A percentile compares a stretch with the other conserved stretches of the same genome.
phyloP scores from a whole-genome alignment of 495 filamentous ascomycete genomes.

The Aspergillus kassunensis region DNA sequence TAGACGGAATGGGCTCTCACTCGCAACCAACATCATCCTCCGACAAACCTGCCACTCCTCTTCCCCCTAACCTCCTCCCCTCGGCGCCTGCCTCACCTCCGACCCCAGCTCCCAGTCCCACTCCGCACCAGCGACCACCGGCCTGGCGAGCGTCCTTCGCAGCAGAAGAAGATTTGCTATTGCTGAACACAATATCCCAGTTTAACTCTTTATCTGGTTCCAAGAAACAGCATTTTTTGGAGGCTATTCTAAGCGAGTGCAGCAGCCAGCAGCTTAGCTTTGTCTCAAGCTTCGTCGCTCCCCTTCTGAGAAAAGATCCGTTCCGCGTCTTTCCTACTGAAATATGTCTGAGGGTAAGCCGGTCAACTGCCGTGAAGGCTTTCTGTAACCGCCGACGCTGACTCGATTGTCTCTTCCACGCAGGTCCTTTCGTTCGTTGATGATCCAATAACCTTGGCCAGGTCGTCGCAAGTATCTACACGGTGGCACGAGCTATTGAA shows the following conservation, averaged over 20 bases:
- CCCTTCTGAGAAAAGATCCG: constrained; percentile 90
- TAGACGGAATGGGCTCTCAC: constrained; percentile 33
- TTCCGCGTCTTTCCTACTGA: constrained; percentile 88
- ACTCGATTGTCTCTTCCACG: constrained; percentile 2
- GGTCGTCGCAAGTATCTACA: constrained; percentile 87
- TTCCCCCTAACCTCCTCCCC: constrained; percentile 58
- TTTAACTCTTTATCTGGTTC: constrained; percentile 52
- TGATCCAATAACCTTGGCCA: constrained; percentile 84
- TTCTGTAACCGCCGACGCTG: neutral
- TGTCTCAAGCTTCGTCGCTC: constrained; percentile 87
- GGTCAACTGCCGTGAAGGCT: neutral
- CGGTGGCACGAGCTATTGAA: constrained; percentile 90
- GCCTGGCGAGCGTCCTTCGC: constrained; percentile 53
- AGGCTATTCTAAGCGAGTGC: constrained; percentile 83
- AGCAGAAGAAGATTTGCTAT: constrained; percentile 52
- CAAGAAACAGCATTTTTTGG: constrained; percentile 63
- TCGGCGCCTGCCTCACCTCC: constrained; percentile 67
- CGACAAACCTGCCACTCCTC: constrained; percentile 45
- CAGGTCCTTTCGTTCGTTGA: constrained; percentile 92
- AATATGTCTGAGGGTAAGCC: constrained; percentile 75
- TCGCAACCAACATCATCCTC: constrained; percentile 50
- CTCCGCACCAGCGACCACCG: constrained; percentile 56
- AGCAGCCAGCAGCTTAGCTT: constrained; percentile 93
- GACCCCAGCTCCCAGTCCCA: constrained; percentile 65
- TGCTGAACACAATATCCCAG: constrained; percentile 50